Evolutionary conservation across 495 filamentous ascomycete species (phyloP).

Genomic region (Astrothelium macrocarpum): DNA sequence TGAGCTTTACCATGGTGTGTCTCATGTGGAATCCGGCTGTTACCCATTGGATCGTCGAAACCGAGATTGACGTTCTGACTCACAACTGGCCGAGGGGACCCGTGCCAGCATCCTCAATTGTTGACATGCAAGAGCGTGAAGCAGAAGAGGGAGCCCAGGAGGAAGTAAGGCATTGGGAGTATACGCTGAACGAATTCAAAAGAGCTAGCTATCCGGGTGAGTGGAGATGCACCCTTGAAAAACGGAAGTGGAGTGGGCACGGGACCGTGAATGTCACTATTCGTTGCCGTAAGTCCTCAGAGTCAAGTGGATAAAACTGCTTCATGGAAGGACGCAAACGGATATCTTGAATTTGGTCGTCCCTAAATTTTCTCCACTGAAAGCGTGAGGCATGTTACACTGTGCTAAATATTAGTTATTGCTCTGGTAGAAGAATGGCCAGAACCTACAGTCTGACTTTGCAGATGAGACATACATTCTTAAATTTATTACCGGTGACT

Average conservation of each 20-base stretch:
- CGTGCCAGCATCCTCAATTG: too few species aligned
- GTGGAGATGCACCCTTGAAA: neutral
- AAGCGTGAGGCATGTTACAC: too few species aligned
- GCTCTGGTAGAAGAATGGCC: too few species aligned
- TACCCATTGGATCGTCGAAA: conserved; percentile 24
- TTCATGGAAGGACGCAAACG: too few species aligned
- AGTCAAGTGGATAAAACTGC: neutral
- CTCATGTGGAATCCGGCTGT: neutral
- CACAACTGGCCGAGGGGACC: too few species aligned
- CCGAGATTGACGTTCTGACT: conserved; percentile 31
- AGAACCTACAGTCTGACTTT: too few species aligned
- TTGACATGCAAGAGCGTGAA: neutral
- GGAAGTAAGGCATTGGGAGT: neutral
- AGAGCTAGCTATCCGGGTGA: neutral
- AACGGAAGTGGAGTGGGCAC: neutral
- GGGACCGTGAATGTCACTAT: neutral
- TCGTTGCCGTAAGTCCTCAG: neutral
- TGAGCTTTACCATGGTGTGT: neutral
- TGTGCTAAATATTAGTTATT: too few species aligned
- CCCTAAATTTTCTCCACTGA: too few species aligned
- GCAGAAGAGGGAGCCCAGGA: neutral
- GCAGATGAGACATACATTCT: too few species aligned
- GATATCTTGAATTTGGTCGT: too few species aligned
- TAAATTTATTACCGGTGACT: too few species aligned
- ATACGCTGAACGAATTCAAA: neutral